phyloP scores from a whole-genome alignment of 2,329 filamentous ascomycete species.

The Ophiosphaerella herpotricha region DNA sequence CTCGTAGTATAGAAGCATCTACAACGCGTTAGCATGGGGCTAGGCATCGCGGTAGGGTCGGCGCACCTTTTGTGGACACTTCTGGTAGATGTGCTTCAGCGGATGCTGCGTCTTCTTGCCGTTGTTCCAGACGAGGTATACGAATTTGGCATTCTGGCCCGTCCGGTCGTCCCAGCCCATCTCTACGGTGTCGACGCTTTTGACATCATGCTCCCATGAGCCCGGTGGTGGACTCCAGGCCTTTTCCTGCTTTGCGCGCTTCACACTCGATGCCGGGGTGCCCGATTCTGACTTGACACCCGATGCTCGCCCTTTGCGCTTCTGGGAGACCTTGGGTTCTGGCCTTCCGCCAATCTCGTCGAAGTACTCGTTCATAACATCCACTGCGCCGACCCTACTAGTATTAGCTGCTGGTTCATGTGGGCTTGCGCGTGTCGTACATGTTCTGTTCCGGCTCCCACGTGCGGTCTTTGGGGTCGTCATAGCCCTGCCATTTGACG shows the following conservation, averaged over 20 bases:
- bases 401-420: constrained; percentile 5
- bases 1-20: constrained; percentile 57
- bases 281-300: constrained; percentile 24
- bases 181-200: constrained; percentile 72
- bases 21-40: constrained; percentile 2
- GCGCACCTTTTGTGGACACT: constrained; percentile 74
- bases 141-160: constrained; percentile 61
- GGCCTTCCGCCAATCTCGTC: constrained; percentile 66
- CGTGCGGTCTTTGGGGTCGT: constrained; percentile 70
- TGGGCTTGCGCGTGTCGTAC: constrained; percentile 46
- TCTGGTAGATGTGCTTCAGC: constrained; percentile 69
- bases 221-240: constrained; percentile 71
- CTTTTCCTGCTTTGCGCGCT: constrained; percentile 47
- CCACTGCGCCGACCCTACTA: constrained; percentile 43
- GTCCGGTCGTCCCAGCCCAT: constrained; percentile 54
- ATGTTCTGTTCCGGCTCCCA: constrained; percentile 81
- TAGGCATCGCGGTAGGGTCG: too few relatives aligned
- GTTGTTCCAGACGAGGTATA: constrained; percentile 75
- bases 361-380: constrained; percentile 69
- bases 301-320: constrained; percentile 42
- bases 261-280: constrained; percentile 28
- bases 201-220: constrained; percentile 76
- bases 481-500: constrained; percentile 82
- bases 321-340: constrained; percentile 60
- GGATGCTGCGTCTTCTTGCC: constrained; percentile 75